These are phyloP conservation scores for Sphaceloma murrayae DNA, from an alignment of 2,329 filamentous ascomycete species.

Conservation along the genomic window DNA sequence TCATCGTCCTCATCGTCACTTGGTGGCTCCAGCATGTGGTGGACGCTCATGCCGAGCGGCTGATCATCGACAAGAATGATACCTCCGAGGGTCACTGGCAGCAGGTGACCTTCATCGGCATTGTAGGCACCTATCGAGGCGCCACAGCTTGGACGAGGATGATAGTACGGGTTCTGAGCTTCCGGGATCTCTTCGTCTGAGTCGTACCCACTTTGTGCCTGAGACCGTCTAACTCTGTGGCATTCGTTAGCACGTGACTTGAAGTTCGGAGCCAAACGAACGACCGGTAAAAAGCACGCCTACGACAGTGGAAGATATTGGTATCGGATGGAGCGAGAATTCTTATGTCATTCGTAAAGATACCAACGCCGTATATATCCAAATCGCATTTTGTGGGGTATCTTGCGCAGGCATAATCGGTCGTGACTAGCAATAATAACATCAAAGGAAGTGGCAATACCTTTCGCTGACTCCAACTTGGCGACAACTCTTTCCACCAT, in stretches of 20 bases:
- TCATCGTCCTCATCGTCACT: conserved; percentile 45
- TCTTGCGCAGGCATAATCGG: conserved; percentile 13
- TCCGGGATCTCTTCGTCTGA: background rate
- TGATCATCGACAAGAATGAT: conserved; percentile 75
- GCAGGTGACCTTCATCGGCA: conserved; percentile 71
- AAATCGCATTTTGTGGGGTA: conserved; percentile 16
- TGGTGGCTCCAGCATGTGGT: conserved; percentile 77
- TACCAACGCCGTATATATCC: conserved; percentile 8
- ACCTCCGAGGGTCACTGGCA: conserved; percentile 84
- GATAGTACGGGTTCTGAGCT: conserved; percentile 59
- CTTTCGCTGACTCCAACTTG: conserved; percentile 16
- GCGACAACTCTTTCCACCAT: conserved; percentile 25
- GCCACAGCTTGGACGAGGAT: conserved; percentile 69
- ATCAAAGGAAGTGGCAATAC: conserved; percentile 17
- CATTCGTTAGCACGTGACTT: conserved; percentile 7
- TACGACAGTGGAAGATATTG: background rate
- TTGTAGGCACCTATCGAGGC: conserved; percentile 84
- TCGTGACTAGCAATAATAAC: conserved; percentile 14
- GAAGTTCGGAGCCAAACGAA: background rate
- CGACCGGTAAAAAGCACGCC: background rate
- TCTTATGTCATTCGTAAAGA: conserved; percentile 3
- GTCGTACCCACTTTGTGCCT: conserved; percentile 7
- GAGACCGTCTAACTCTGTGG: conserved; percentile 1
- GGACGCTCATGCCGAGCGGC: conserved; percentile 88
- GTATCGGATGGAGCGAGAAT: background rate